Conservation (phyloP, 2,329 filamentous ascomycete species). For the Colletotrichum cuscutae region DNA sequence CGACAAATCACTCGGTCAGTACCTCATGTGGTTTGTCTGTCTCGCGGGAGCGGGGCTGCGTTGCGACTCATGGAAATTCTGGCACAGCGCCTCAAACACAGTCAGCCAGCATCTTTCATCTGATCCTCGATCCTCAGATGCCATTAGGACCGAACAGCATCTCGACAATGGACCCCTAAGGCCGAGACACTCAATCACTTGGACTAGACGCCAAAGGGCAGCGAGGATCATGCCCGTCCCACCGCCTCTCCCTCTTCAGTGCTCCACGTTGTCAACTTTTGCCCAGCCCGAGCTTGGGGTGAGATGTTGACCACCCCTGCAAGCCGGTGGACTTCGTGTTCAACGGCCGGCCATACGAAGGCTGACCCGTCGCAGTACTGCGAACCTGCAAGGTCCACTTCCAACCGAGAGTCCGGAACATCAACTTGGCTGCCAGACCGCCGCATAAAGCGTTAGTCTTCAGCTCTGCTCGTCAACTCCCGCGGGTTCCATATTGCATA, state of each 20-base stretch:
- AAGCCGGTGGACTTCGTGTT: conserved; percentile 26
- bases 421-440: conserved; percentile 23
- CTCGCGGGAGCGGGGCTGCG: background rate
- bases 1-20: background rate
- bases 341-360: conserved; percentile 28
- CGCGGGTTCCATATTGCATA: conserved; percentile 26
- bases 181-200: conserved; percentile 10
- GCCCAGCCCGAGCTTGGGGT: background rate
- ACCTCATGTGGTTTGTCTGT: background rate
- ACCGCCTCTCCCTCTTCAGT: conserved; percentile 18
- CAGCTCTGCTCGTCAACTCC: conserved; percentile 10
- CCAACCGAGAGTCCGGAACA: conserved; percentile 23
- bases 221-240: conserved; percentile 28
- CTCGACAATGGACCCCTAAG: conserved; percentile 12
- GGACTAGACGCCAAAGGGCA: background rate
- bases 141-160: conserved; percentile 5
- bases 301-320: conserved; percentile 18
- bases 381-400: conserved; percentile 18
- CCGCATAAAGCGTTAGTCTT: conserved; percentile 13
- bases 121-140: conserved; percentile 1
- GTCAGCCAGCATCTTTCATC: conserved; percentile 13
- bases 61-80: conserved; percentile 18
- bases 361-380: conserved; percentile 18
- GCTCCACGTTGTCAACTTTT: background rate
- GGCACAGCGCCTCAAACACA: conserved; percentile 15